Evolutionary conservation across 2,329 filamentous ascomycete species (phyloP).

Genomic region (Endoconidiophora polonica): DNA sequence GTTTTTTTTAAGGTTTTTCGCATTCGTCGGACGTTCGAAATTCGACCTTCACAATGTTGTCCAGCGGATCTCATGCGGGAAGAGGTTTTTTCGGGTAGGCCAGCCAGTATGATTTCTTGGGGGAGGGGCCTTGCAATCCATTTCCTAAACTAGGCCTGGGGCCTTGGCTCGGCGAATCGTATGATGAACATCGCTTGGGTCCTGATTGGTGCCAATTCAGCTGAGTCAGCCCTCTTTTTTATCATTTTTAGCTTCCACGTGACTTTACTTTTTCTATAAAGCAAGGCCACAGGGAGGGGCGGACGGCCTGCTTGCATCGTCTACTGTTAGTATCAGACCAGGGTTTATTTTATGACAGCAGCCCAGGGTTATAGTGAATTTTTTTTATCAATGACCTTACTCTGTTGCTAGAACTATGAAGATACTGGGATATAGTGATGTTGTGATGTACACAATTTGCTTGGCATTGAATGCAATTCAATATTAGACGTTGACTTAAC

Average conservation of each 20-base stretch:
- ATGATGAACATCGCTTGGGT: conserved; percentile 11
- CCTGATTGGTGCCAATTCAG: conserved; percentile 7
- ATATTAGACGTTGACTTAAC: no score
- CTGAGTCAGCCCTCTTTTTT: conserved; percentile 8
- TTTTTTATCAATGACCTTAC: no score
- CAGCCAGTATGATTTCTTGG: not conserved
- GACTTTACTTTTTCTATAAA: not conserved
- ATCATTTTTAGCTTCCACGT: conserved; percentile 3
- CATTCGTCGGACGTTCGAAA: conserved; percentile 1
- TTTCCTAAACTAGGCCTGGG: no score
- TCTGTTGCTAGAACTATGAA: no score
- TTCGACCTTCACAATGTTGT: not conserved
- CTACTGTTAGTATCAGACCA: no score
- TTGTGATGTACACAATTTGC: no score
- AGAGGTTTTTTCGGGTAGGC: conserved; percentile 5
- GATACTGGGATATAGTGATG: no score
- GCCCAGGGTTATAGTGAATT: no score
- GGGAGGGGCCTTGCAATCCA: not conserved
- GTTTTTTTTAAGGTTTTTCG: not conserved
- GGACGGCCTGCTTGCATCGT: no score
- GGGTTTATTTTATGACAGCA: no score
- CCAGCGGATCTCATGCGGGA: conserved; percentile 5
- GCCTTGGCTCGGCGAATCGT: conserved; percentile 3
- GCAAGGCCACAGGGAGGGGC: no score
- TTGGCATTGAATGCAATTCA: no score